These are phyloP conservation scores for Xylaria scruposa DNA, from an alignment of 495 filamentous ascomycete genomes.

Conservation along the genomic window DNA sequence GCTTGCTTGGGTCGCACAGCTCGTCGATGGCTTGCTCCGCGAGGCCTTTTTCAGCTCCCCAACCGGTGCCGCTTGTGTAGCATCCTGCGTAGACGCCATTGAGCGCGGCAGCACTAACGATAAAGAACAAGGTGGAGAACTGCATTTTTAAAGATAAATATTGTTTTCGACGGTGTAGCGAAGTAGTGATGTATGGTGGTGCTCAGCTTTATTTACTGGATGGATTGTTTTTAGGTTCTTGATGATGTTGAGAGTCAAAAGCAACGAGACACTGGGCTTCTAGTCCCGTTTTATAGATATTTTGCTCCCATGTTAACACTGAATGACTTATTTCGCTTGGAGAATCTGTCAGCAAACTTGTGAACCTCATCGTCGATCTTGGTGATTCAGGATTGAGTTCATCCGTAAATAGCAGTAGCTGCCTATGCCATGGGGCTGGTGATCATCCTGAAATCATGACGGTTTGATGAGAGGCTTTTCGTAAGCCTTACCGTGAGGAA, in stretches of 20 bases:
- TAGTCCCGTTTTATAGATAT: neutral
- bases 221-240: neutral
- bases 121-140: neutral
- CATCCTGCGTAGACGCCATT: neutral
- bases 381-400: neutral
- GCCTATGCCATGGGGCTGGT: neutral
- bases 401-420: neutral
- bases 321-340: neutral
- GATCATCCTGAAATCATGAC: neutral
- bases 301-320: neutral
- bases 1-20: neutral
- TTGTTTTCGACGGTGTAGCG: neutral
- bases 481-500: neutral
- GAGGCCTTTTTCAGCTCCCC: conserved; percentile 4
- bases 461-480: neutral
- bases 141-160: neutral
- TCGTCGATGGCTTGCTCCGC: conserved; percentile 1
- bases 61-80: neutral
- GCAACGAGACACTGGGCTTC: neutral
- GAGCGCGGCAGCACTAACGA: neutral
- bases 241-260: neutral
- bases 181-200: neutral
- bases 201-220: neutral
- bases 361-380: neutral
- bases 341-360: neutral